Base-by-base conservation (phyloP, 192 early-diverging fungal genomes). In the Phycomyces nitens region DNA sequence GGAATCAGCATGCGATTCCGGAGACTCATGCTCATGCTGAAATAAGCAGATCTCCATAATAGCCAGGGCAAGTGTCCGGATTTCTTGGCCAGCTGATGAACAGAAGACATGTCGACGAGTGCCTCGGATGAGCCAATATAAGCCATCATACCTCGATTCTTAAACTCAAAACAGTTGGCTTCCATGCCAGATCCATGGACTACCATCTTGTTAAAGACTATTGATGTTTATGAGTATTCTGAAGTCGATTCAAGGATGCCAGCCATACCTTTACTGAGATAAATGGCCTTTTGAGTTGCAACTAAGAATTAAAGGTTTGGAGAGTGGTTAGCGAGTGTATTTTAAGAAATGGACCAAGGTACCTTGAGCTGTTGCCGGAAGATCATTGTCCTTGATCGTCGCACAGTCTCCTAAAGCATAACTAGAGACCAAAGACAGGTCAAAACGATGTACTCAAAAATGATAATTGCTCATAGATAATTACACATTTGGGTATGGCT, bases 361-460 rank as follows among this genome's bases (percentile, higher is more conserved):
- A 65, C 63, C 85, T 75, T 97, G 95, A 6, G 95, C 95, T n/a
- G 90, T 92, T 7, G 87, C 83, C 18, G 92, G 92, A 9, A 93
- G 78, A 54, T 84, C 82, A 20, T 89, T 77, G 55, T 86, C 88
- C 68, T 90, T 78, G 57, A 94, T 88, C 0, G 87, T 85, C 1
- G 92, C 92, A 71, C 95, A 97, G 71, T 97, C 95, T 53, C 95
- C 95, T 22, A 93, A 64, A 0, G 91, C 91, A 84, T 86, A 94
- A 21, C 85, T 84, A 40, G 68, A 24, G 26, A 27, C 27, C n/a
- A 44, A 65, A 70, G 8, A 66, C 29, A 27, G 56, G 60, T 23
- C 20, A 62, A 39, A 57, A 16, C 15, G 60, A 34, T 50, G 47
- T 11, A 47, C 12, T 12, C 1, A 16, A 52, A 29, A 34, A 34